Percentiles rank a stretch among this genome's conserved stretches.
phyloP scores from a whole-genome alignment of 108 stramenopile species.

The Cyclotella cryptica region DNA sequence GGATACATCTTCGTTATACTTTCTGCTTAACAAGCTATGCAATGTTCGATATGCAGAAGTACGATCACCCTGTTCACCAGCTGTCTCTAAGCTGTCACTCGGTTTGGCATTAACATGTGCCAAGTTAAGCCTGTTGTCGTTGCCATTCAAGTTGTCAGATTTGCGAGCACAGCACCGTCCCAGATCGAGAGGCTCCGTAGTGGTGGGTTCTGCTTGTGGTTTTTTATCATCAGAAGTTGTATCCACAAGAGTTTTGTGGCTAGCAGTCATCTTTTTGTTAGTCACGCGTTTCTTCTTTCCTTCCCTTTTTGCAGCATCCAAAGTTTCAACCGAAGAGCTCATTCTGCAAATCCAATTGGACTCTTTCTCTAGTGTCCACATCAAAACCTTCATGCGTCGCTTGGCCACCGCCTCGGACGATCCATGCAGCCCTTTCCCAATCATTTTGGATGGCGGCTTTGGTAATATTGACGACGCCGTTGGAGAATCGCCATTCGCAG shows the following conservation, averaged over 20 bases:
- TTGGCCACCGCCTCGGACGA: slow-evolving; percentile 81
- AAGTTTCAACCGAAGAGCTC: background rate
- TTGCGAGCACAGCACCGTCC: too few species aligned
- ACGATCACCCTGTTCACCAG: slow-evolving; percentile 17
- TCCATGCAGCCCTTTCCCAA: slow-evolving; percentile 70
- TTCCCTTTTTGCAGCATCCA: background rate
- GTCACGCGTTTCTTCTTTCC: background rate
- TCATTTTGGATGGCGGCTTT: slow-evolving; percentile 39
- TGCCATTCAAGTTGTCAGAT: too few species aligned
- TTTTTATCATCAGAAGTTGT: too few species aligned
- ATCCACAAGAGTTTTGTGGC: too few species aligned
- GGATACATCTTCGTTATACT: background rate
- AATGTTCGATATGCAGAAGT: slow-evolving; percentile 32
- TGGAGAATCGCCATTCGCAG: background rate
- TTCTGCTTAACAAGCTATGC: slow-evolving; percentile 29
- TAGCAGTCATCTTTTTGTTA: background rate
- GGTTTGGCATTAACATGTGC: background rate
- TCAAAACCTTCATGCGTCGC: slow-evolving; percentile 70
- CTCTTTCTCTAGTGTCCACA: slow-evolving; percentile 51
- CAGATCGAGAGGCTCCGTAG: too few species aligned
- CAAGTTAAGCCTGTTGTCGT: background rate
- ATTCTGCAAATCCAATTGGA: slow-evolving; percentile 25
- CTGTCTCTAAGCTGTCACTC: slow-evolving; percentile 24
- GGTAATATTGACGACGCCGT: background rate
- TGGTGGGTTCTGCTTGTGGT: too few species aligned